These are phyloP conservation scores for Trapa incisa DNA, from an alignment of 345 rosid species.

Conservation along the genomic window DNA sequence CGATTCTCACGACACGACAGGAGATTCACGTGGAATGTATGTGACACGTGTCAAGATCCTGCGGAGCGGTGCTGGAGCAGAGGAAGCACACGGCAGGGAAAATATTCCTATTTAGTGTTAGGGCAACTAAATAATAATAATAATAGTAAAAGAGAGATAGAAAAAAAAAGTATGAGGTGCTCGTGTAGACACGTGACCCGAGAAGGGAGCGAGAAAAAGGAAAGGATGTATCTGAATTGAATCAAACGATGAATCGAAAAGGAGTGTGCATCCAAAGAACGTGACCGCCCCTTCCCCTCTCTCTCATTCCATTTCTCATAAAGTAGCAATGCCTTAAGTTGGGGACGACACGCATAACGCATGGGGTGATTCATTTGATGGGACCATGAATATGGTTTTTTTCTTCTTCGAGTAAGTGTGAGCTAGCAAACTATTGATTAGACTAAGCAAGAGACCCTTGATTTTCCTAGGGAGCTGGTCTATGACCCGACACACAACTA, in stretches of 20 bases:
- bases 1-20: no score
- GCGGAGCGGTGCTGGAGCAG: background rate
- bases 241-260: no score
- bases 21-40: background rate
- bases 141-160: background rate
- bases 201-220: background rate
- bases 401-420: no score
- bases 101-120: background rate
- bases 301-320: background rate
- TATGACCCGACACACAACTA: no score
- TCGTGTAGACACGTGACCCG: slow-evolving; percentile 2
- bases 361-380: no score
- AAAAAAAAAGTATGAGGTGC: background rate
- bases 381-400: no score
- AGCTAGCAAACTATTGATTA: no score
- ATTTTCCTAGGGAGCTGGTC: no score
- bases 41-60: background rate
- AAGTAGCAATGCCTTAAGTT: background rate
- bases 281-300: background rate
- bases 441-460: no score
- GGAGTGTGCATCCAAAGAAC: background rate
- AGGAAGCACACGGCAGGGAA: background rate
- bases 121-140: no score
- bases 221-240: background rate
- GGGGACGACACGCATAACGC: background rate